Evolutionary conservation across 352 stramenopile species (phyloP).

Genomic region (Phytophthora capsici): DNA sequence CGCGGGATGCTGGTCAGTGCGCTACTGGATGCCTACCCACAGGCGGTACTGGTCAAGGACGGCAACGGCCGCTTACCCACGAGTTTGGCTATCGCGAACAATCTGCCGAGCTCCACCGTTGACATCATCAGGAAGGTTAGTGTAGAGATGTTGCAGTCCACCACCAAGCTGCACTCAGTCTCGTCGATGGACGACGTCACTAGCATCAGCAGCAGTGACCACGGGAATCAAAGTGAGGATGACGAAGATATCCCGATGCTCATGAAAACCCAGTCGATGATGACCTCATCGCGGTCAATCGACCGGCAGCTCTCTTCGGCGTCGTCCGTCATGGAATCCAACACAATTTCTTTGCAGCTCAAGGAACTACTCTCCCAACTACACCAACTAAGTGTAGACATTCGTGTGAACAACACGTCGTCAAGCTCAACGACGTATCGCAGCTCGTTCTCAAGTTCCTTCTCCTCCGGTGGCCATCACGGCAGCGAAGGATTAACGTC

Average conservation of each 20-base stretch:
- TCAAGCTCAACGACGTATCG: slow-evolving; percentile 60
- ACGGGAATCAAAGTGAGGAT: slow-evolving; percentile 34
- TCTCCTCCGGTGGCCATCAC: slow-evolving; percentile 39
- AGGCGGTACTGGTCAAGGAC: slow-evolving; percentile 63
- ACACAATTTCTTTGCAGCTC: slow-evolving; percentile 70
- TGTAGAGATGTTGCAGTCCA: slow-evolving; percentile 41
- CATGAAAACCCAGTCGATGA: slow-evolving; percentile 58
- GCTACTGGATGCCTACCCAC: slow-evolving; percentile 52
- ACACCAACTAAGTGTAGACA: slow-evolving; percentile 72
- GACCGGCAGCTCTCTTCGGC: slow-evolving; percentile 39
- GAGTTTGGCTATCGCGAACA: slow-evolving; percentile 65
- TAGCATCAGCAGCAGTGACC: slow-evolving; percentile 28
- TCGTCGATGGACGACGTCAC: slow-evolving; percentile 43
- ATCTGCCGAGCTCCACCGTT: slow-evolving; percentile 73
- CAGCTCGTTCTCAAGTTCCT: slow-evolving; percentile 77
- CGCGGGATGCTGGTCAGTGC: slow-evolving; percentile 63
- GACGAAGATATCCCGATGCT: slow-evolving; percentile 40
- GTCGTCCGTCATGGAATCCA: slow-evolving; percentile 47
- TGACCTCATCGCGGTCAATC: slow-evolving; percentile 48
- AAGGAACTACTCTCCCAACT: slow-evolving; percentile 76
- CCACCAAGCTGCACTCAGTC: slow-evolving; percentile 38
- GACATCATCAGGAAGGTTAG: slow-evolving; percentile 75
- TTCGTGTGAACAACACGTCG: slow-evolving; percentile 63
- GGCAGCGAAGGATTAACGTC: slow-evolving; percentile 38
- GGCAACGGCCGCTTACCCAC: slow-evolving; percentile 60